Conservation (phyloP, 306 rosid species). For the Fragaria iinumae region DNA sequence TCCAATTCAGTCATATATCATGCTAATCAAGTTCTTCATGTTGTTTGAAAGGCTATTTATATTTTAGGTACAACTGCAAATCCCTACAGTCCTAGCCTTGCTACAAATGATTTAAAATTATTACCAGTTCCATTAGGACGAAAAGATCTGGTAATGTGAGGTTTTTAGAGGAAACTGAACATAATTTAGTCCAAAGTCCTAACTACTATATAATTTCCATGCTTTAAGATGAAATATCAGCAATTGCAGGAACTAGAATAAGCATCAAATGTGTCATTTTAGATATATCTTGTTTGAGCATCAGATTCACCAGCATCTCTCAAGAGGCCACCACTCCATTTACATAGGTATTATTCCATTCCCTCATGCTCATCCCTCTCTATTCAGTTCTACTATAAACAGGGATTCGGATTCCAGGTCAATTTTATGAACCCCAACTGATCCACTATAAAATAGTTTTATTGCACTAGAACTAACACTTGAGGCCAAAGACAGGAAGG, state of each 20-base stretch:
- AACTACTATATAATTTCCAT: neutral
- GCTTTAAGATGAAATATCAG: slow-evolving; percentile 8
- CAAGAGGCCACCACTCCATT: slow-evolving; percentile 26
- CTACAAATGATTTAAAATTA: neutral
- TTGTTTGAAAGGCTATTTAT: neutral
- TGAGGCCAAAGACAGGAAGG: slow-evolving; percentile 30
- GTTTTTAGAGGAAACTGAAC: neutral
- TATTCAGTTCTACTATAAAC: slow-evolving; percentile 2
- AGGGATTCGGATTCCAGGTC: slow-evolving; percentile 26
- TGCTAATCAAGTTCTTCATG: neutral
- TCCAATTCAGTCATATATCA: neutral
- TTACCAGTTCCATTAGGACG: neutral
- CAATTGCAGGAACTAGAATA: slow-evolving; percentile 24
- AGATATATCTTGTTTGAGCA: slow-evolving; percentile 41
- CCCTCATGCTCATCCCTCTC: slow-evolving; percentile 23
- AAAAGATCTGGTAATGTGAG: neutral
- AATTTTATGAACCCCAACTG: slow-evolving; percentile 31
- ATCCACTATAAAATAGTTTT: slow-evolving; percentile 47
- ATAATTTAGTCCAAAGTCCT: neutral
- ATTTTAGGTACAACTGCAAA: neutral
- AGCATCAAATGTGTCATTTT: slow-evolving; percentile 32
- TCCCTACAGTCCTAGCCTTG: neutral
- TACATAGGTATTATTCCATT: slow-evolving; percentile 36
- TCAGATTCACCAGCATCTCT: slow-evolving; percentile 43
- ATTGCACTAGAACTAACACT: slow-evolving; percentile 18